Base-by-base conservation (phyloP, 495 filamentous ascomycete species). In the Pyronema domesticum region DNA sequence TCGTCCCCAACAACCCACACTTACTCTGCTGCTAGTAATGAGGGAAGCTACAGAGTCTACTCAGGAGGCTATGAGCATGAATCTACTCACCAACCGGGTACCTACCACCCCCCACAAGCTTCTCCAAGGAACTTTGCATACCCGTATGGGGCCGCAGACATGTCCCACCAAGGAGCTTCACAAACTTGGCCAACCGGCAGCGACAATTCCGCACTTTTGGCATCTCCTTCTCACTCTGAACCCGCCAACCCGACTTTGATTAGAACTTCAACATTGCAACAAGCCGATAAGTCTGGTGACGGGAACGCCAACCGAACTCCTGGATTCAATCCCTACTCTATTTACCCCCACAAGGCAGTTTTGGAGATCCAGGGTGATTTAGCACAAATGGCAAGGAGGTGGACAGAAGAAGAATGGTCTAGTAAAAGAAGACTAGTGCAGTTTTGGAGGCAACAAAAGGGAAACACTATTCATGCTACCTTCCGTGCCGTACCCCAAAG, bases 281-380 rank as follows among this genome's bases (percentile, higher is more conserved):
- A 76, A 79, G 54, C 70, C 73, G 3, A 30, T 17, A 55, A 54
- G 13, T 46, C 56, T 18, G 57, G 37, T 34, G 69, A 19, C 64
- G 73, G 34, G 61, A 69, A 18, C 62, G 76, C 67, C 23, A 67
- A 64, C 42, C 66, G 66, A 18, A 66, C 65, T 30, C 68, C 68
- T 17, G 64, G 66, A 4, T 87, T 91, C 70, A 89, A 89, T 63
- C 83, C 85, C 0, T 93, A 93, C 60, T 73, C 79, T 0, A 75
- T 87, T 53, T 93, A 91, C 61, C 80, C 86, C n/a, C 77, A 80
- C 55, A 95, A 93, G 70, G 91, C 88, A 0, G 69, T 82, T 7
- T 72, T 98, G 23, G 83, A 87, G 57, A 80, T 98, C 43, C 77
- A 82, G 49, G 91, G 91, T 30, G 82, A 95, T 59, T 71, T 98